Evolutionary conservation across 2,329 filamentous ascomycete genomes (phyloP).

Genomic region (Penicillium sp.): DNA sequence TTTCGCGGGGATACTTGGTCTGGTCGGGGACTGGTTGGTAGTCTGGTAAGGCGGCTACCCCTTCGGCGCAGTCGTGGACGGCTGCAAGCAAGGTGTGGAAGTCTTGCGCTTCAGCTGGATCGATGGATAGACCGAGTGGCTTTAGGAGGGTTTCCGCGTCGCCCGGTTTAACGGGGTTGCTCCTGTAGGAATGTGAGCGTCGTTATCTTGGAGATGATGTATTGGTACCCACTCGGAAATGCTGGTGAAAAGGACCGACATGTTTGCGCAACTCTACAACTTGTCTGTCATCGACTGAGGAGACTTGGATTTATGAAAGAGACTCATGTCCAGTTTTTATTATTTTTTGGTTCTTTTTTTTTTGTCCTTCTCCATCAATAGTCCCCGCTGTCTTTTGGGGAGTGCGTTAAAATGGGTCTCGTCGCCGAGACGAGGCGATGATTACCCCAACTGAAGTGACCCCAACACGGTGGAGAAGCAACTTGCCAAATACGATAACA

Average conservation of each 20-base stretch:
- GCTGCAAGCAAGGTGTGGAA: conserved; percentile 53
- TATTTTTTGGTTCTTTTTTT: background rate
- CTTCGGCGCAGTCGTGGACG: conserved; percentile 54
- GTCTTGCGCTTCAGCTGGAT: conserved; percentile 43
- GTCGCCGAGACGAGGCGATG: background rate
- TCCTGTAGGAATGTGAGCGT: conserved; percentile 10
- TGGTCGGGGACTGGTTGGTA: conserved; percentile 48
- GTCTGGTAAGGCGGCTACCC: conserved; percentile 48
- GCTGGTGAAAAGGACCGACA: conserved; percentile 33
- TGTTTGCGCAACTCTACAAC: conserved; percentile 6
- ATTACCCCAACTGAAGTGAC: background rate
- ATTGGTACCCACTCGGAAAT: conserved; percentile 25
- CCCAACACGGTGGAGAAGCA: conserved; percentile 4
- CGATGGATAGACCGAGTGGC: conserved; percentile 41
- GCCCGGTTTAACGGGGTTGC: conserved; percentile 45
- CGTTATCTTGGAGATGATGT: background rate
- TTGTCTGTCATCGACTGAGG: background rate
- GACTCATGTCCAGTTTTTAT: background rate
- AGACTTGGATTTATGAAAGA: conserved; percentile 8
- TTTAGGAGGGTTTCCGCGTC: conserved; percentile 41
- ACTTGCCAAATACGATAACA: background rate
- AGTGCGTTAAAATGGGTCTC: conserved; percentile 1
- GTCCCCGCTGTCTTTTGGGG: conserved; percentile 4
- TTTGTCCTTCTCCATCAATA: conserved; percentile 1
- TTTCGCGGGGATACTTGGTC: conserved; percentile 48